These are phyloP conservation scores for Cyberlindnera mycetangii DNA, from an alignment of 805 yeast species.

Conservation along the genomic window DNA sequence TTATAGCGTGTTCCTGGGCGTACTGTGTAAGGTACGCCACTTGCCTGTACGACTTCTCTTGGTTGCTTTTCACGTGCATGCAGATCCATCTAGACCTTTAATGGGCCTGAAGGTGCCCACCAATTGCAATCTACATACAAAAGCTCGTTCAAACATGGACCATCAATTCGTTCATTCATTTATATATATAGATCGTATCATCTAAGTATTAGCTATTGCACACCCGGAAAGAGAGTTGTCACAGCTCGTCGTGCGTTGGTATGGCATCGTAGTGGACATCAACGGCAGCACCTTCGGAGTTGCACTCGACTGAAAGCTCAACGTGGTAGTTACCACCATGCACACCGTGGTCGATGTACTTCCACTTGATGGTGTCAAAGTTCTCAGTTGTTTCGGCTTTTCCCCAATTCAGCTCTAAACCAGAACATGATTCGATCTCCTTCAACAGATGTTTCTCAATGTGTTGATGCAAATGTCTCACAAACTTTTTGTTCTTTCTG, in stretches of 20 bases:
- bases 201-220: too few relatives aligned
- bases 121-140: too few relatives aligned
- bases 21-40: too few relatives aligned
- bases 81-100: too few relatives aligned
- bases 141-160: neutral
- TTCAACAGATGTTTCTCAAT: conserved; percentile 65
- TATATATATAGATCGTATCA: neutral
- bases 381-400: conserved; percentile 45
- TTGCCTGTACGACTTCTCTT: too few relatives aligned
- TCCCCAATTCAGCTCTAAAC: conserved; percentile 50
- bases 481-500: conserved; percentile 67
- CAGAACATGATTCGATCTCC: conserved; percentile 60
- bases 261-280: conserved; percentile 62
- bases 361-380: conserved; percentile 56
- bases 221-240: too few relatives aligned
- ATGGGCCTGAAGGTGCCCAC: too few relatives aligned
- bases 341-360: conserved; percentile 56
- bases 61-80: too few relatives aligned
- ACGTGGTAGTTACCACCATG: conserved; percentile 59
- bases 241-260: conserved; percentile 15
- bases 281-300: conserved; percentile 63
- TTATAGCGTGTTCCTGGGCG: too few relatives aligned
- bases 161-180: neutral
- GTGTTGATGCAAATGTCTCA: conserved; percentile 73
- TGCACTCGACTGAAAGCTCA: conserved; percentile 60